Conservation (phyloP, 2,329 filamentous ascomycete species). For the Cryphonectria japonica region DNA sequence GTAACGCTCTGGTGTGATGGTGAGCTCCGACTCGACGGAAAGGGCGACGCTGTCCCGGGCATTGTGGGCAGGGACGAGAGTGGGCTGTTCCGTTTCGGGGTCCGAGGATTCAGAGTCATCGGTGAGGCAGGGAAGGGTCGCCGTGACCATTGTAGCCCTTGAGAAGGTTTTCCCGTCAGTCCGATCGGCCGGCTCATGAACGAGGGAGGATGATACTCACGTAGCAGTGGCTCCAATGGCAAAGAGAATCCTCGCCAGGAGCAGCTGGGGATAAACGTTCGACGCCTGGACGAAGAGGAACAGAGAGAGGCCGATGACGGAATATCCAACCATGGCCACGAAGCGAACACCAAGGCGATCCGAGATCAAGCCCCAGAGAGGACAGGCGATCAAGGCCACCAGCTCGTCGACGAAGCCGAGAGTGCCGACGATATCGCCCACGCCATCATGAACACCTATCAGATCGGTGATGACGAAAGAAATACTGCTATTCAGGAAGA, state of each 20-base stretch:
- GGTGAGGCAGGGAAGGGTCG: conserved; percentile 77
- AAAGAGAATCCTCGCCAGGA: conserved; percentile 84
- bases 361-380: conserved; percentile 76
- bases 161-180: conserved; percentile 18
- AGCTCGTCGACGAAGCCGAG: conserved; percentile 85
- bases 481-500: conserved; percentile 84
- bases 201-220: conserved; percentile 47
- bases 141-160: conserved; percentile 93
- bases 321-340: conserved; percentile 77
- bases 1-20: conserved; percentile 71
- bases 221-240: conserved; percentile 89
- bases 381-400: conserved; percentile 79
- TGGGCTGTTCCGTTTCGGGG: conserved; percentile 37
- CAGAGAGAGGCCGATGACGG: conserved; percentile 77
- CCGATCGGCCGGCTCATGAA: not conserved
- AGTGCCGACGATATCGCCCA: conserved; percentile 82
- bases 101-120: conserved; percentile 47
- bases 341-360: conserved; percentile 76
- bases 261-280: conserved; percentile 86
- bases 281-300: conserved; percentile 81
- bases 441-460: conserved; percentile 71
- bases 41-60: conserved; percentile 63
- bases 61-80: conserved; percentile 36
- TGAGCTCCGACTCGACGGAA: conserved; percentile 74
- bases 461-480: conserved; percentile 86